phyloP scores from a whole-genome alignment of 2,329 filamentous ascomycete genomes.

The Aureobasidium musti region DNA sequence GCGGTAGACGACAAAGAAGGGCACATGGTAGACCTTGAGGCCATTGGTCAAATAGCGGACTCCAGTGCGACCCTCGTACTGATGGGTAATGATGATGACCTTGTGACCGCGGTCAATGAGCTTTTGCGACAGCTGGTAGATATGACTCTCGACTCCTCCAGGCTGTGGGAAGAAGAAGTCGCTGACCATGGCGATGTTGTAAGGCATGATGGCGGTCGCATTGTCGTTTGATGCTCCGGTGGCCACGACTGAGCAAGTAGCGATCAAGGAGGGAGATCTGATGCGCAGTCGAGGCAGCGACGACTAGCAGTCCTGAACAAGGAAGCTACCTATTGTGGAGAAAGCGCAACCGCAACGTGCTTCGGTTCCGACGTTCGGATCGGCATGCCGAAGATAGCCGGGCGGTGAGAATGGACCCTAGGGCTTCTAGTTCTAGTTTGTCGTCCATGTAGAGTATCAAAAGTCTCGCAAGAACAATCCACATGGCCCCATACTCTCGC shows the following conservation, averaged over 20 bases:
- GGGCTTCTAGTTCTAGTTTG: slow-evolving; percentile 6
- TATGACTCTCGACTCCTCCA: slow-evolving; percentile 93
- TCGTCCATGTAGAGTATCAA: not conserved
- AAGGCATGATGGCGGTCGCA: slow-evolving; percentile 55
- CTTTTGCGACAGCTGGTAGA: slow-evolving; percentile 96
- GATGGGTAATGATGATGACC: slow-evolving; percentile 95
- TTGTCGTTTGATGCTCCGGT: not conserved
- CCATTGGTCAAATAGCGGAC: slow-evolving; percentile 96
- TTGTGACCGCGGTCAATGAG: slow-evolving; percentile 97
- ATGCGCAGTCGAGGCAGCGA: not conserved
- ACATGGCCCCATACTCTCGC: slow-evolving; percentile 47
- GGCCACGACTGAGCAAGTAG: not conserved
- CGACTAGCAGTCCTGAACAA: not conserved
- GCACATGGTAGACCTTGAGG: slow-evolving; percentile 96
- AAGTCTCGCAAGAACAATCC: not conserved
- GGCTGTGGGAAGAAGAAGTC: slow-evolving; percentile 99
- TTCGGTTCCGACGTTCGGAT: not conserved
- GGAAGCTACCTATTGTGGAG: too few relatives aligned
- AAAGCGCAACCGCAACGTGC: not conserved
- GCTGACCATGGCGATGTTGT: slow-evolving; percentile 88
- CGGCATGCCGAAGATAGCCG: slow-evolving; percentile 22
- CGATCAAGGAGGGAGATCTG: not conserved
- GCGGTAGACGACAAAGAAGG: slow-evolving; percentile 94
- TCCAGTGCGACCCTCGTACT: slow-evolving; percentile 86
- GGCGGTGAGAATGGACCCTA: not conserved